phyloP scores from a whole-genome alignment of 148 eudicot species.

The Rhododendron molle region DNA sequence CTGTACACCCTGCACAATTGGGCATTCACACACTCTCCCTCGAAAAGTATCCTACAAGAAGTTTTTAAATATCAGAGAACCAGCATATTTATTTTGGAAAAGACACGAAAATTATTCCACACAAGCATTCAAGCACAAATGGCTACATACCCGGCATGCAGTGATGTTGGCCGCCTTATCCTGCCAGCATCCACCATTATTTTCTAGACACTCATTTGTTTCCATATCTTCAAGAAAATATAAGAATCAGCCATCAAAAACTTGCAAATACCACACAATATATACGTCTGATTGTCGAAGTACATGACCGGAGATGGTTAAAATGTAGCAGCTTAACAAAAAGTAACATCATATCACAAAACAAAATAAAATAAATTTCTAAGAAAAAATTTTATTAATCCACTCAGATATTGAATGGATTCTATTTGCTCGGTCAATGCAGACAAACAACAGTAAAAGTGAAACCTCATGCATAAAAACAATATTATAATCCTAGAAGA shows the following conservation, averaged over 20 bases:
- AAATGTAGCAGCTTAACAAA: not conserved
- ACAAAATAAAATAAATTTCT: not conserved
- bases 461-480: not conserved
- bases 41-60: constrained; percentile 77
- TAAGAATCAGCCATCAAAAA: not conserved
- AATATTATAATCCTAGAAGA: not conserved
- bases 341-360: not conserved
- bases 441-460: not conserved
- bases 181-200: constrained; percentile 96
- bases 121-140: not conserved
- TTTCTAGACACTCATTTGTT: constrained; percentile 83
- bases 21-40: constrained; percentile 92
- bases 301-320: not conserved
- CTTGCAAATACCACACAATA: not conserved
- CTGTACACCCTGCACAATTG: constrained; percentile 68
- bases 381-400: not conserved
- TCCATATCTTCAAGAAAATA: constrained; percentile 51
- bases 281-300: not conserved
- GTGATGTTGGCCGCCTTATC: constrained; percentile 70
- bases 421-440: not conserved
- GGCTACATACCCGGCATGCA: constrained; percentile 73
- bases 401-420: not conserved
- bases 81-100: constrained; percentile 4
- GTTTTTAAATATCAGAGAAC: not conserved
- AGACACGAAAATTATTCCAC: not conserved